phyloP scores from a whole-genome alignment of 2,329 filamentous ascomycete genomes.

The Corynespora cassiicola region DNA sequence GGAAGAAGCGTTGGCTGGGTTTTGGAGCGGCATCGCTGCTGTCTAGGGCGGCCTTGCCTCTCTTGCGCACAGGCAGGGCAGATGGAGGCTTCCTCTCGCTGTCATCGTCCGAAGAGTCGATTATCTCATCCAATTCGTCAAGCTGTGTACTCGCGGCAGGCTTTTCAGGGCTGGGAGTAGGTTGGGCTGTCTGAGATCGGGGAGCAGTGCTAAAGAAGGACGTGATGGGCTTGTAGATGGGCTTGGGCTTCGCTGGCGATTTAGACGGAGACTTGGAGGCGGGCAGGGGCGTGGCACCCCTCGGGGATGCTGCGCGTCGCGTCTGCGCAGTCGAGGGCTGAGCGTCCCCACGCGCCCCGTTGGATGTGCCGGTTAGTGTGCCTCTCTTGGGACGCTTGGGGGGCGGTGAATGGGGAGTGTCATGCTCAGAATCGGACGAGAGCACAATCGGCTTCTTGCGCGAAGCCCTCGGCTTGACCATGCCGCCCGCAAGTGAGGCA shows the following conservation, averaged over 20 bases:
- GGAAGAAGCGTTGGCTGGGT: conserved; percentile 54
- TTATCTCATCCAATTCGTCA: conserved; percentile 43
- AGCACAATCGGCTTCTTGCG: conserved; percentile 45
- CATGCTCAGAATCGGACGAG: conserved; percentile 42
- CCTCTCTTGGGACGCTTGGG: conserved; percentile 36
- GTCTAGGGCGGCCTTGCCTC: conserved; percentile 24
- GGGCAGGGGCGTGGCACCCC: conserved; percentile 17
- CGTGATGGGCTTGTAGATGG: conserved; percentile 51
- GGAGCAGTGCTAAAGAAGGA: conserved; percentile 57
- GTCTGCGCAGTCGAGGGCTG: conserved; percentile 24
- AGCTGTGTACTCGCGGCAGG: conserved; percentile 23
- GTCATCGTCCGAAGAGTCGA: conserved; percentile 45
- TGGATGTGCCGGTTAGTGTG: conserved; percentile 29
- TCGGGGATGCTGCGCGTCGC: conserved; percentile 28
- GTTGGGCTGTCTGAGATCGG: conserved; percentile 48
- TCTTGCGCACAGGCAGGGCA: conserved; percentile 38
- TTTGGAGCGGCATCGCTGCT: conserved; percentile 26
- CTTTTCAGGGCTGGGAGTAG: conserved; percentile 49
- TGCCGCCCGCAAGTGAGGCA: conserved; percentile 35
- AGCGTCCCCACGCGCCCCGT: conserved; percentile 21
- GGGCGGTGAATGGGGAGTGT: conserved; percentile 34
- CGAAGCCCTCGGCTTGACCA: conserved; percentile 46
- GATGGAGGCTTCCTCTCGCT: conserved; percentile 21
- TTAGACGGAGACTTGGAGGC: conserved; percentile 37
- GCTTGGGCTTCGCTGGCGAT: conserved; percentile 43